Evolutionary conservation across 2,329 filamentous ascomycete genomes (phyloP).

Genomic region (Fusarium oxysporum): DNA sequence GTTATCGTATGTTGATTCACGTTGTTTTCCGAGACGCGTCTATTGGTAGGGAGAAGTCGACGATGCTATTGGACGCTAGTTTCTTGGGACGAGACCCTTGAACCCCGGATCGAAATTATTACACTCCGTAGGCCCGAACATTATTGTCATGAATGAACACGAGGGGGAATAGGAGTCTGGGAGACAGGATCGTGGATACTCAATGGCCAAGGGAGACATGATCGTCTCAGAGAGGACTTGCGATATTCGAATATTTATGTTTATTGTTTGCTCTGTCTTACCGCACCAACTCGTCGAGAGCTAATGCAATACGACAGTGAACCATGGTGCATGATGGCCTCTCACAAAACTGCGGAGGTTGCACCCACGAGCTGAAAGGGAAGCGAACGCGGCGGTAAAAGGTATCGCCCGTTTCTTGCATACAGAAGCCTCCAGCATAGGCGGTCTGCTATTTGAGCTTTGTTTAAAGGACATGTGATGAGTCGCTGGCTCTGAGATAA

Average conservation of each 20-base stretch:
- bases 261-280: background rate
- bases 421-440: slow-evolving; percentile 21
- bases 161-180: background rate
- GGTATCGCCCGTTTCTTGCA: slow-evolving; percentile 28
- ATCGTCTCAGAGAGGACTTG: background rate
- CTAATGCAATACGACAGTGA: slow-evolving; percentile 19
- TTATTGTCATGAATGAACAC: background rate
- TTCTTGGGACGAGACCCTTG: slow-evolving; percentile 21
- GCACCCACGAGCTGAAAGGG: slow-evolving; percentile 11
- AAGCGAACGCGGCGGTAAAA: slow-evolving; percentile 14
- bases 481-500: background rate
- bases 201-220: background rate
- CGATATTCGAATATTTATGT: background rate
- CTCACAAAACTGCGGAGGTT: slow-evolving; percentile 19
- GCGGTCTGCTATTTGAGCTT: background rate
- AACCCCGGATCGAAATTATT: slow-evolving; percentile 7
- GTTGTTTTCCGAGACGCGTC: slow-evolving; percentile 27
- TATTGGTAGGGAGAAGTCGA: slow-evolving; percentile 24
- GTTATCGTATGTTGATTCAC: slow-evolving; percentile 16
- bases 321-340: slow-evolving; percentile 9
- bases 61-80: slow-evolving; percentile 15
- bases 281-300: background rate
- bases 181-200: background rate
- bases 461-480: background rate
- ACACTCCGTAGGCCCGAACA: background rate